Evolutionary conservation across 202 grass and related monocot species (phyloP).

Genomic region (Miscanthus sacchariflorus): DNA sequence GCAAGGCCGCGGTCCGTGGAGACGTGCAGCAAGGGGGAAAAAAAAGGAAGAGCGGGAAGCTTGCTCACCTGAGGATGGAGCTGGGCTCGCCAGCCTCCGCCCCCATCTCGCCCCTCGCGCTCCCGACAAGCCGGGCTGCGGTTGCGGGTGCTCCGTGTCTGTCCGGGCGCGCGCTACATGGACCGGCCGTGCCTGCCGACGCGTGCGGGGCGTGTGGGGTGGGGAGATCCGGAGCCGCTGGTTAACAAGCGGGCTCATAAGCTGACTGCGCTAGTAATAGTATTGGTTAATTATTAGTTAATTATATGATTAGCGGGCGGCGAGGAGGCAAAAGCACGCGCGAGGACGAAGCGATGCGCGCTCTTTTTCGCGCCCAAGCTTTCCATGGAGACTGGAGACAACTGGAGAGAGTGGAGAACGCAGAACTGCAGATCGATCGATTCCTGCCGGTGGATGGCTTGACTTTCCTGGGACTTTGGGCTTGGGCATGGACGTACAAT

Average conservation of each 20-base stretch:
- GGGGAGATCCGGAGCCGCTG: not conserved
- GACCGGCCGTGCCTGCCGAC: not conserved
- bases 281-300: not conserved
- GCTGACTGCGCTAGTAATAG: not conserved
- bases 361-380: conserved; percentile 1
- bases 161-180: conserved; percentile 23
- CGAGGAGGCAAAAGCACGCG: not conserved
- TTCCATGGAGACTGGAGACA: not conserved
- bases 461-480: no score
- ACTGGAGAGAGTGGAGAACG: not conserved
- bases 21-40: not conserved
- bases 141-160: not conserved
- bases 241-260: not conserved
- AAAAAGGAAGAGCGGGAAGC: not conserved
- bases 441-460: not conserved
- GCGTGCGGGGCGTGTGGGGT: not conserved
- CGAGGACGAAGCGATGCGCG: conserved; percentile 6
- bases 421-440: not conserved
- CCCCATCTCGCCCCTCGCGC: conserved; percentile 29
- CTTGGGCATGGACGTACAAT: no score
- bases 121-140: conserved; percentile 25
- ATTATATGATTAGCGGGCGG: not conserved
- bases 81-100: conserved; percentile 59
- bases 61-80: conserved; percentile 57
- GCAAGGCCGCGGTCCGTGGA: not conserved